Base-by-base conservation (phyloP, 2,329 filamentous ascomycete genomes). In the Nigrospora sphaerica region DNA sequence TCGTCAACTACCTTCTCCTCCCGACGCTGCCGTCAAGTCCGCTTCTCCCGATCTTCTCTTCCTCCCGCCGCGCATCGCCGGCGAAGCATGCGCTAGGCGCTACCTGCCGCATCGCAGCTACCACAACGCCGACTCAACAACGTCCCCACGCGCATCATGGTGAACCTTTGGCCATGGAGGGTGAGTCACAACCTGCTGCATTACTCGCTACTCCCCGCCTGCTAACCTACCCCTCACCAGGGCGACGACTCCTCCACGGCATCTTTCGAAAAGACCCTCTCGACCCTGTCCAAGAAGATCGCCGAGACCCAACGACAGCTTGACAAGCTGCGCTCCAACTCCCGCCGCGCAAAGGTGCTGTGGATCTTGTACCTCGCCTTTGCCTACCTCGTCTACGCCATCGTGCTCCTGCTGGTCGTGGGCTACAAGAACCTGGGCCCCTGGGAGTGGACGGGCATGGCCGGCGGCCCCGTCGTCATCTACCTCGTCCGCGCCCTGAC, bases 351-450 rank as follows among this genome's bases (percentile, higher is more conserved):
- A 57, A 92, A 86, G 56, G 88, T 89, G 34, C 78, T 97, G 46
- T 90, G 84, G 81, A 95, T 90, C 0, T 78, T 98, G 13, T 98
- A 97, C 64, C 83, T 91, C 3, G 83, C 83, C 46, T 92, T 98
- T 58, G 88, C 85, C 43, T 98, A 97, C 65, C 83, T 96, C 4
- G 80, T 97, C 40, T 91, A 89, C 57, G 78, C 83, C 11, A 82
- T 95, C 28, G 85, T 97, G 45, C 74, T 95, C 39, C 76, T 85
- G 4, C 75, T 98, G 7, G 89, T 96, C 9, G 82, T 95, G 4
- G 93, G 93, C 44, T 88, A 85, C 74, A 77, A 81, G 54, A 85
- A 86, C 55, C 86, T 93, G 76, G 83, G 85, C 4, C 60, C 81
- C 1, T 72, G 78, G 51, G 92, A 97, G 70, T 93, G 90, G 71